Evolutionary conservation across 345 rosid species (phyloP).

Genomic region (Nasturtium officinale): DNA sequence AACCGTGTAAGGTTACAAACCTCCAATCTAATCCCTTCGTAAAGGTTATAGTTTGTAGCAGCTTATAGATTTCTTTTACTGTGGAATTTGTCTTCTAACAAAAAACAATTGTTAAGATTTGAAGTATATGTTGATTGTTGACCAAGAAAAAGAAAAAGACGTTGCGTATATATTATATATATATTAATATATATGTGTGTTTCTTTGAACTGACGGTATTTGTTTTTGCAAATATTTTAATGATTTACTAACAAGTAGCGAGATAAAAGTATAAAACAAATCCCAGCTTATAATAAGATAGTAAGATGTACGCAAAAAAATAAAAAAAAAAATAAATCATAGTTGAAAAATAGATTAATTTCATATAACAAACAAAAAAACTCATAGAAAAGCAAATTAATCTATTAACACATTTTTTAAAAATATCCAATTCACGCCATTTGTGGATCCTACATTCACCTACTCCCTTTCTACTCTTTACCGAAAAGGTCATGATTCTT

Average conservation of each 20-base stretch:
- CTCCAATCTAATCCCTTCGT: not conserved
- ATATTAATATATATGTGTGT: too few relatives aligned
- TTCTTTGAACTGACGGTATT: not conserved
- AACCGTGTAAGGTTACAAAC: not conserved
- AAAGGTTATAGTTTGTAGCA: not conserved
- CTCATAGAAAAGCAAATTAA: not conserved
- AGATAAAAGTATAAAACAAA: not conserved
- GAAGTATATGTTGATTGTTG: not conserved
- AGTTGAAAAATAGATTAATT: too few relatives aligned
- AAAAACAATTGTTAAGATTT: not conserved
- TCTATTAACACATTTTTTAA: not conserved
- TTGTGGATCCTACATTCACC: slow-evolving; percentile 22
- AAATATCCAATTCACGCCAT: slow-evolving; percentile 17
- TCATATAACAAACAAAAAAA: not conserved
- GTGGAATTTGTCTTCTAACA: not conserved
- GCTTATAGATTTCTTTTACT: not conserved
- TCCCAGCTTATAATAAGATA: not conserved
- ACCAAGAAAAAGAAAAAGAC: not conserved
- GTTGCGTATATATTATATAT: not conserved
- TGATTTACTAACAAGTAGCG: slow-evolving; percentile 15
- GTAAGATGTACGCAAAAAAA: not conserved
- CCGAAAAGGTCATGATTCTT: slow-evolving; percentile 20
- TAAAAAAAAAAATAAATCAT: too few relatives aligned
- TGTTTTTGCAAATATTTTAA: not conserved
- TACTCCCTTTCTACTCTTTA: slow-evolving; percentile 7